These are phyloP conservation scores for Alternaria arborescens DNA, from an alignment of 2,329 filamentous ascomycete species.

Conservation along the genomic window DNA sequence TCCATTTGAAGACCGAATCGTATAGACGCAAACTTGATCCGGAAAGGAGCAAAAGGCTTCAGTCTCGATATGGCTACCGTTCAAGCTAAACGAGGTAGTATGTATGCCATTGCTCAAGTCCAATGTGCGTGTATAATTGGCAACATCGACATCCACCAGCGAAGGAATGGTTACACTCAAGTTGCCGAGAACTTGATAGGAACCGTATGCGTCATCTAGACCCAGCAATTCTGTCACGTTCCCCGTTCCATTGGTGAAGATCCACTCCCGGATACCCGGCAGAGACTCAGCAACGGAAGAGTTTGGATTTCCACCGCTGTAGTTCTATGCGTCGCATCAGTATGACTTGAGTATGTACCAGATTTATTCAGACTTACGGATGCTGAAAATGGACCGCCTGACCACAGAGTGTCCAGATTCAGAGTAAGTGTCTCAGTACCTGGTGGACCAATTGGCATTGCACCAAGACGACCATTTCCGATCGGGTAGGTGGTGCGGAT, in stretches of 20 bases:
- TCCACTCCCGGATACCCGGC: constrained; percentile 56
- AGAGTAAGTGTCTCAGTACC: constrained; percentile 56
- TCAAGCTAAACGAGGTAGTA: constrained; percentile 38
- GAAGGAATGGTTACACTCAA: constrained; percentile 53
- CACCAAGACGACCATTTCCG: constrained; percentile 61
- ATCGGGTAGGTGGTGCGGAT: constrained; percentile 53
- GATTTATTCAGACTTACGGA: constrained; percentile 36
- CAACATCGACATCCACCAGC: constrained; percentile 7
- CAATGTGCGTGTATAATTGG: constrained; percentile 53
- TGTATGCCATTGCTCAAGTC: constrained; percentile 57
- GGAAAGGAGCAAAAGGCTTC: constrained; percentile 57
- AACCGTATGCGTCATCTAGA: constrained; percentile 53
- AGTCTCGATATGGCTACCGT: constrained; percentile 46
- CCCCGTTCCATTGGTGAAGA: constrained; percentile 61
- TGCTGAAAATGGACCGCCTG: constrained; percentile 59
- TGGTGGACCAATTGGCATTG: constrained; percentile 56
- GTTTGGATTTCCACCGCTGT: constrained; percentile 59
- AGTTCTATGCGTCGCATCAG: constrained; percentile 42
- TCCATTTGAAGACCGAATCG: constrained; percentile 35
- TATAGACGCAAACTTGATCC: constrained; percentile 54
- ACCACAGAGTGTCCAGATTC: constrained; percentile 62
- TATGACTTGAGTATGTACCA: neutral
- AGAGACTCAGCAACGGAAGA: constrained; percentile 48
- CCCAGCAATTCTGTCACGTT: constrained; percentile 53
- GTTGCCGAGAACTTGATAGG: constrained; percentile 59